Conservation (phyloP, 2,329 filamentous ascomycete genomes). For the Cercospora sp. region DNA sequence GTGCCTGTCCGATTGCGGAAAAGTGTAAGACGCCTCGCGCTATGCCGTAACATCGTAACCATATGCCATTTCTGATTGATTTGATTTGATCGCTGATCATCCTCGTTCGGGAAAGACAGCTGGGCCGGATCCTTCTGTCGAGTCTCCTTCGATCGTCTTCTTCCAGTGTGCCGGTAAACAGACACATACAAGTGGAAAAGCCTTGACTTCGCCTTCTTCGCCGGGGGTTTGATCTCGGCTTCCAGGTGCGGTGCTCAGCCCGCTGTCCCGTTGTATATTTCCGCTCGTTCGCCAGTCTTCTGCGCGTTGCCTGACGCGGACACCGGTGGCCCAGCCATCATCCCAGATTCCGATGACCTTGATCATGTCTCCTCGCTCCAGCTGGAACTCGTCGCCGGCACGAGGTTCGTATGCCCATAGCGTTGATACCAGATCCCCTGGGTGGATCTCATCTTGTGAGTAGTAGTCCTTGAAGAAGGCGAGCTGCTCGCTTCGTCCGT, state of each 20-base stretch:
- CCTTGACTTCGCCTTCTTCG: constrained; percentile 79
- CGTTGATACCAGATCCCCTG: constrained; percentile 83
- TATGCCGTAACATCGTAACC: constrained; percentile 26
- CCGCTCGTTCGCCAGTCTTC: constrained; percentile 77
- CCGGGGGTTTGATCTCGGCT: constrained; percentile 20
- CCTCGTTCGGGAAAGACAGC: constrained; percentile 21
- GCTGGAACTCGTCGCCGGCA: constrained; percentile 85
- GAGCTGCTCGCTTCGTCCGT: constrained; percentile 92
- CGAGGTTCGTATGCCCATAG: constrained; percentile 97
- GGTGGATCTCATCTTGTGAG: constrained; percentile 92
- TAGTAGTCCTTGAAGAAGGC: constrained; percentile 99
- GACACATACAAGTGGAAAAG: constrained; percentile 94
- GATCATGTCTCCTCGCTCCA: constrained; percentile 96
- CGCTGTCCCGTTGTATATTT: constrained; percentile 83
- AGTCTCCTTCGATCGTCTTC: constrained; percentile 91
- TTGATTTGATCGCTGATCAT: constrained; percentile 12
- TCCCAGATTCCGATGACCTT: constrained; percentile 99
- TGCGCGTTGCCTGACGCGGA: constrained; percentile 76
- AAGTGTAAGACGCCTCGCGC: constrained; percentile 17
- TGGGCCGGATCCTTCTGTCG: constrained; percentile 37
- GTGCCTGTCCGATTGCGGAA: neutral
- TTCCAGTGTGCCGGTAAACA: constrained; percentile 95
- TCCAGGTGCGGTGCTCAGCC: constrained; percentile 73
- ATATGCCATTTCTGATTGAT: constrained; percentile 13
- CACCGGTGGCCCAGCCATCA: constrained; percentile 95